Evolutionary conservation across 2,329 filamentous ascomycete genomes (phyloP).

Genomic region (Paecilomyces variotii): DNA sequence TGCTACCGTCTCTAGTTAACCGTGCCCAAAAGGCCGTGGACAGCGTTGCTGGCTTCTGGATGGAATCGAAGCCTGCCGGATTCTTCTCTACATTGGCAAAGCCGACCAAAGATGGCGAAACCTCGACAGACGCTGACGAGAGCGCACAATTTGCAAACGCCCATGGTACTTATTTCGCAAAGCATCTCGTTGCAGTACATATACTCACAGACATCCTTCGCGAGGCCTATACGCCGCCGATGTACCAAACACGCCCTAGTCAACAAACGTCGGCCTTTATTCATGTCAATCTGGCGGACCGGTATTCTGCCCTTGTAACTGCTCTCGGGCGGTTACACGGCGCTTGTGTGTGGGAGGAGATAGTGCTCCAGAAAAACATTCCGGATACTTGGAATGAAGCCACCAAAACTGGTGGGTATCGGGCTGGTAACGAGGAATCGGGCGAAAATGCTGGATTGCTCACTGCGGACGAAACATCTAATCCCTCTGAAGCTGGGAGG

Average conservation of each 20-base stretch:
- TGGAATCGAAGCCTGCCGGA: conserved; percentile 43
- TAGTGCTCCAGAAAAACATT: conserved; percentile 63
- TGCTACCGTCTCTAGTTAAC: conserved; percentile 71
- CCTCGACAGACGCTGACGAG: conserved; percentile 11
- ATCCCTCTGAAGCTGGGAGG: conserved; percentile 15
- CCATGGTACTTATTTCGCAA: conserved; percentile 68
- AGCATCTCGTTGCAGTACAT: conserved; percentile 69
- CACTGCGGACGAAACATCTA: conserved; percentile 13
- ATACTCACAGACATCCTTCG: conserved; percentile 67
- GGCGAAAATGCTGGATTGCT: conserved; percentile 24
- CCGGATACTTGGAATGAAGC: conserved; percentile 52
- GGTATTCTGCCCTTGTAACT: conserved; percentile 66
- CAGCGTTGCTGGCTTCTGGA: conserved; percentile 57
- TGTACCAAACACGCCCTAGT: conserved; percentile 56
- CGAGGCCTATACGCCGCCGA: conserved; percentile 59
- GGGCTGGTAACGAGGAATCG: conserved; percentile 32
- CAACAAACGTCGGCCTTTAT: conserved; percentile 58
- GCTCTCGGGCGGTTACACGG: conserved; percentile 71
- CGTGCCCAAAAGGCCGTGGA: conserved; percentile 64
- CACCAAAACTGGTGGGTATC: conserved; percentile 34
- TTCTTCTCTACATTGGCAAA: conserved; percentile 64
- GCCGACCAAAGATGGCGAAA: conserved; percentile 12
- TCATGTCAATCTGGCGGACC: conserved; percentile 74
- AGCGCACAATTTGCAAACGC: conserved; percentile 32
- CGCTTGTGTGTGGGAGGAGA: conserved; percentile 77